Evolutionary conservation across 192 early-diverging fungal genomes (phyloP).

Genomic region (Gaertneriomyces semiglobifer): DNA sequence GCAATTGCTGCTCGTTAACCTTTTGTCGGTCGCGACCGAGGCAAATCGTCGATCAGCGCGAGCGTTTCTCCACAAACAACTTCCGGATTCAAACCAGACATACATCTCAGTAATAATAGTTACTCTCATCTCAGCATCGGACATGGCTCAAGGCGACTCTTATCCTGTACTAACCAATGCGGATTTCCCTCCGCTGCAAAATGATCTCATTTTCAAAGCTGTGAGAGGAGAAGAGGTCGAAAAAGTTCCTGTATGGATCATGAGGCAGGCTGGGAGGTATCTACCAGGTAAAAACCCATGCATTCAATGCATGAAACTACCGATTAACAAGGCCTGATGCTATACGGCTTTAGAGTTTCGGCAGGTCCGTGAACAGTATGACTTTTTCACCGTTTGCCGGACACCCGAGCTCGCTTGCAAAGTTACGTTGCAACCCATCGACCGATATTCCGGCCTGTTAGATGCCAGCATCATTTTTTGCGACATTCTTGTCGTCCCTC

Average conservation of each 20-base stretch:
- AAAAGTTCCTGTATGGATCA: slow-evolving; percentile 91
- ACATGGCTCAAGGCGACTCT: neutral
- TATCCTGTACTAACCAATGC: slow-evolving; percentile 23
- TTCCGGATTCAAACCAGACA: too few species aligned
- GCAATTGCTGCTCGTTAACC: too few species aligned
- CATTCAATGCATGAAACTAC: neutral
- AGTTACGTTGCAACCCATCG: slow-evolving; percentile 96
- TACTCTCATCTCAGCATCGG: too few species aligned
- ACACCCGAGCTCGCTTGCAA: slow-evolving; percentile 87
- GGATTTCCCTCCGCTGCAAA: slow-evolving; percentile 81
- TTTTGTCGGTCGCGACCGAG: too few species aligned
- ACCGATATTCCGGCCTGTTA: slow-evolving; percentile 81
- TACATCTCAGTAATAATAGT: too few species aligned
- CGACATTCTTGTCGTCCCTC: slow-evolving; percentile 96
- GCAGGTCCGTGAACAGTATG: slow-evolving; percentile 71
- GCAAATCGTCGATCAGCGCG: too few species aligned
- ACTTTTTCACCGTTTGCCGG: slow-evolving; percentile 94
- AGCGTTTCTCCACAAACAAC: too few species aligned
- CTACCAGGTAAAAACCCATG: slow-evolving; percentile 68
- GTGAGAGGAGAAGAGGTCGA: slow-evolving; percentile 66
- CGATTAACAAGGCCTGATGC: too few species aligned
- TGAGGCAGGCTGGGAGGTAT: slow-evolving; percentile 97
- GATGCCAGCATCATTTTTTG: slow-evolving; percentile 98
- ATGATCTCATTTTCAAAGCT: slow-evolving; percentile 86
- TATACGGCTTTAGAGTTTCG: slow-evolving; percentile 70